phyloP scores from a whole-genome alignment of 225 moss, liverwort and hornwort species.

The Pleurozium schreberi region DNA sequence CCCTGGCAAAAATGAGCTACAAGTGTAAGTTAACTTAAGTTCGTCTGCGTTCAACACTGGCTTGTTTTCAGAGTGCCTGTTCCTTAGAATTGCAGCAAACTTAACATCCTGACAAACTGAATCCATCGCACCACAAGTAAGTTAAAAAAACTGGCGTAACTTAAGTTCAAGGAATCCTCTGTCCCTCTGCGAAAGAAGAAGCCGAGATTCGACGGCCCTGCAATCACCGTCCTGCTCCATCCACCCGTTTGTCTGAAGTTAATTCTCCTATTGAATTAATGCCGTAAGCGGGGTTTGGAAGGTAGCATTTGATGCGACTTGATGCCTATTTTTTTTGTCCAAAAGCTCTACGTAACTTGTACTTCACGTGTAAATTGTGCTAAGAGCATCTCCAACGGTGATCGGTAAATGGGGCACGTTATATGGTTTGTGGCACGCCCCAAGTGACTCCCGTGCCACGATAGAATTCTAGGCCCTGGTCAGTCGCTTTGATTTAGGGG shows the following conservation, averaged over 20 bases:
- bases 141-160: not conserved
- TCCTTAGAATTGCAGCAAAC: not conserved
- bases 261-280: not conserved
- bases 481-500: no score
- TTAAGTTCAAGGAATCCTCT: not conserved
- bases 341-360: no score
- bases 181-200: not conserved
- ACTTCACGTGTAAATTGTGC: no score
- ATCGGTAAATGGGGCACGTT: no score
- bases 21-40: not conserved
- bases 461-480: no score
- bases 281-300: not conserved
- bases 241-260: no score
- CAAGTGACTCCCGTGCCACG: no score
- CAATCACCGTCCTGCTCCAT: not conserved
- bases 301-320: no score
- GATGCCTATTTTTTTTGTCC: no score
- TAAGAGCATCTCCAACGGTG: no score
- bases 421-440: no score
- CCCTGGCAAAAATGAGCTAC: not conserved
- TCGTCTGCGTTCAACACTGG: not conserved
- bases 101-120: not conserved
- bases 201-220: slow-evolving; percentile 11
- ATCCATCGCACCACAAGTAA: not conserved
- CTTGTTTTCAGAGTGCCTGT: not conserved